Conservation (phyloP, 495 filamentous ascomycete species). For the Lophiostoma macrostomum region DNA sequence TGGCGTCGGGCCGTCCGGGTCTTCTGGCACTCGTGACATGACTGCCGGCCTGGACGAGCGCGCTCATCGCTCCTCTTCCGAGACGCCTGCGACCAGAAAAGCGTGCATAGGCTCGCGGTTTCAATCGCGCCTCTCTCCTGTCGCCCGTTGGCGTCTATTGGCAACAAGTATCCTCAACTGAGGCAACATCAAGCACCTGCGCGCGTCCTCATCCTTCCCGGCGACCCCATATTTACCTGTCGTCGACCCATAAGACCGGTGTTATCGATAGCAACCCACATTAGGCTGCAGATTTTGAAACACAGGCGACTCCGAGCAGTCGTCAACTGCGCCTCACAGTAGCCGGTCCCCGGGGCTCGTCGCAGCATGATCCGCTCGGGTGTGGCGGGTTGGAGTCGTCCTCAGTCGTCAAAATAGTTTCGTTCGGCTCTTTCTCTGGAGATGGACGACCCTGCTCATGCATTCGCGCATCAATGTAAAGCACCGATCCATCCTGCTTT, state of each 20-base stretch:
- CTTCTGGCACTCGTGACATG: too few relatives aligned
- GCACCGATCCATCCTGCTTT: constrained; percentile 2
- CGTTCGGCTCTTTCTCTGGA: constrained; percentile 3
- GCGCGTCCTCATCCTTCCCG: constrained; percentile 24
- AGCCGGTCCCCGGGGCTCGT: constrained; percentile 2
- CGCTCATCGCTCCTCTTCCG: too few relatives aligned
- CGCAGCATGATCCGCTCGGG: constrained; percentile 12
- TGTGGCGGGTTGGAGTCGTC: constrained; percentile 30
- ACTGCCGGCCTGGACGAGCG: too few relatives aligned
- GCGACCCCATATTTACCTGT: constrained; percentile 31
- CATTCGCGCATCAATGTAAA: constrained; percentile 21
- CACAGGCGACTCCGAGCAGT: constrained; percentile 20
- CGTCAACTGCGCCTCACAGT: constrained; percentile 29
- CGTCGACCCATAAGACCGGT: constrained; percentile 31
- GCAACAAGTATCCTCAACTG: constrained; percentile 12
- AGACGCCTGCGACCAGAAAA: constrained; percentile 1
- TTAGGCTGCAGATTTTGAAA: constrained; percentile 26
- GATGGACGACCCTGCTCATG: constrained; percentile 16
- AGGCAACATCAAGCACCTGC: constrained; percentile 17
- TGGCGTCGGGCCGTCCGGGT: too few relatives aligned
- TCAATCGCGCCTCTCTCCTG: constrained; percentile 22
- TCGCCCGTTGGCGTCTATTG: constrained; percentile 10
- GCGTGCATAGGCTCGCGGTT: constrained; percentile 20
- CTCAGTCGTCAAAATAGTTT: constrained; percentile 3
- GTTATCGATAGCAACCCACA: constrained; percentile 36